phyloP scores from a whole-genome alignment of 2,329 filamentous ascomycete genomes.

The Trichophyton verrucosum region DNA sequence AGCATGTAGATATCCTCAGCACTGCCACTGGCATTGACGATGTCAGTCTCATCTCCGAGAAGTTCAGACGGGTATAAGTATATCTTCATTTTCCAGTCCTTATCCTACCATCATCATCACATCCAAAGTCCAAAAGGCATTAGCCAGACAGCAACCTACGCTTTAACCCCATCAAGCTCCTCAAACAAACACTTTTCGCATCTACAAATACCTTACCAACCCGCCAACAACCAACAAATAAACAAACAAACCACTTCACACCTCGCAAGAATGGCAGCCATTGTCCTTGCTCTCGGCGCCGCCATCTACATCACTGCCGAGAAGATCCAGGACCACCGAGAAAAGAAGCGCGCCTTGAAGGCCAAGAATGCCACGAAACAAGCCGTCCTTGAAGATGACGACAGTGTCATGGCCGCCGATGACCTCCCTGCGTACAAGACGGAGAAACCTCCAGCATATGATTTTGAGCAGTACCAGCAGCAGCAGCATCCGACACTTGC shows the following conservation, averaged over 20 bases:
- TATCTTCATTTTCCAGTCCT: background rate
- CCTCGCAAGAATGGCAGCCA: conserved; percentile 3
- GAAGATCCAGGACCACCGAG: conserved; percentile 7
- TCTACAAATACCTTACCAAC: background rate
- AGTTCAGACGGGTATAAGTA: background rate
- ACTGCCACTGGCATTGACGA: background rate
- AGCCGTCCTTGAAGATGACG: background rate
- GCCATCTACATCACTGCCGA: conserved; percentile 7
- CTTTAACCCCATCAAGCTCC: background rate
- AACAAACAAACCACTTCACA: background rate
- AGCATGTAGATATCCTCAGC: background rate
- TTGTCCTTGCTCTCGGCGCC: conserved; percentile 7
- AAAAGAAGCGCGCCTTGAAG: conserved; percentile 9
- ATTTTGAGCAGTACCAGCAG: background rate
- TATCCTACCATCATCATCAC: background rate
- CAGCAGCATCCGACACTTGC: background rate
- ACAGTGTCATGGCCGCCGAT: background rate
- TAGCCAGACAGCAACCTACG: background rate
- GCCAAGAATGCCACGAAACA: background rate
- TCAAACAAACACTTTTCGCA: background rate
- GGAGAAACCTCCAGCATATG: conserved; percentile 3
- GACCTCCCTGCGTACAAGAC: background rate
- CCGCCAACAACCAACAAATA: too few species aligned
- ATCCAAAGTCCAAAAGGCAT: background rate
- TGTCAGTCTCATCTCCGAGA: background rate